Base-by-base conservation (phyloP, 2,329 filamentous ascomycete genomes). In the Fragosphaeria purpurea region DNA sequence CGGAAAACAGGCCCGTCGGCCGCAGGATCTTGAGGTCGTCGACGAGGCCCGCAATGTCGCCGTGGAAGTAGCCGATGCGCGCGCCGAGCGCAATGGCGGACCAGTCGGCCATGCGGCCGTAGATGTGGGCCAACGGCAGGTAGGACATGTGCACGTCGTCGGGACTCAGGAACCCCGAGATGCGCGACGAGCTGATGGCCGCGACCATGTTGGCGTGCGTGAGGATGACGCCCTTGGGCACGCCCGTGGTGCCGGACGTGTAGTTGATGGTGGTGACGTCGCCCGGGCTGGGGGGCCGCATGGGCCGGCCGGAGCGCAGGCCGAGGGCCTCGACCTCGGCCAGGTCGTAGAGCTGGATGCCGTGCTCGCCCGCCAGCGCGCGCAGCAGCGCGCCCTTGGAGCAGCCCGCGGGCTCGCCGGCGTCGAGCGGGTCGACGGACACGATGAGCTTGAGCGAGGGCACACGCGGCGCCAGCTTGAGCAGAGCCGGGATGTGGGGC, bases 101-200 rank as follows among this genome's bases (percentile, higher is more conserved):
- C 64, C 94, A 86, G 64, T 98, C 93, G 41, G 83, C 74, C 58
- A 96, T 75, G 50, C 93, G 85, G 57, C 90, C 86, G 66, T 88
- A 96, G 60, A 98, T 97, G 65, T 98, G 93, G 8, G 93, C 93
- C 40, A 96, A 72, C 0, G 93, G 93, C 47, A 98, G 77, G 68
- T 97, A 98, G 1, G 91, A 97, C 52, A 88, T 79, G 58, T 84
- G 74, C 4, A 83, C 70, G 58, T 93, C 86, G 54, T 67, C 67
- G 46, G 70, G 60, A 3, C 59, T 57, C 50, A 79, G 73, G 10
- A 72, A 70, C 10, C 70, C 71, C 51, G 79, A 72, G 39, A 79
- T 67, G 52, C 86, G 74, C 46, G 77, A 78, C 13, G 76, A 70
- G 10, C 81, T 74, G 42, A 85, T 76, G 40, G 82, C 88, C 10